Evolutionary conservation across 192 early-diverging fungal species (phyloP), one percentile per base, ranked within the genome.

Genomic region (Gonapodya prolifera): DNA sequence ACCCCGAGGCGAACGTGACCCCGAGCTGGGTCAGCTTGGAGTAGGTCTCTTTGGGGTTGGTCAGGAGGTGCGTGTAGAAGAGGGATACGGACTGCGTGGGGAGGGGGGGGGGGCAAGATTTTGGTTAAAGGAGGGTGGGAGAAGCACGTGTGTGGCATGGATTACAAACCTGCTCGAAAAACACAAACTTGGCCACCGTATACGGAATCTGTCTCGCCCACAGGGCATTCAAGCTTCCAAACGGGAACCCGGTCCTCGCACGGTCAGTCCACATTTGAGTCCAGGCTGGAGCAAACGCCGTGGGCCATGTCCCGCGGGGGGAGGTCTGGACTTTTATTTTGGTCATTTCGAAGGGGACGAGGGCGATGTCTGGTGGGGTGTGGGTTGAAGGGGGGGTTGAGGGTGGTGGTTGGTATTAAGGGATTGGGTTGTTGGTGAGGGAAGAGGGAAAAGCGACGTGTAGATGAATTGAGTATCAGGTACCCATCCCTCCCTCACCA

Each of bases 311-410:
- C 28, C 82, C 83, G 33, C 88, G 87, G 36, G 85, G 78, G 32
- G 91, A 90, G 76, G 92, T 93, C 84, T 94, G 93, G 87, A 93
- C 92, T 80, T 91, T 91, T 76, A 95, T 90, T 86, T 93, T 93
- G 70, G 92, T 84, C 61, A 93, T 91, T 86, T 95, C 93, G 88
- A 89, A 85, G 30, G 93, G 93, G 86, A 92, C 94, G 69, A 95
- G 86, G 75, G 91, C 85, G 33, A 93, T 83, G 82, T 94, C 93
- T 61, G 8, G 8, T 8, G 45, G 45, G 45, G 45, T n/a, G n/a
- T n/a, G n/a, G n/a, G n/a, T n/a, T n/a, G n/a, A n/a, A n/a, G n/a
- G n/a, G n/a, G n/a, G n/a, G n/a, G n/a, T n/a, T n/a, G n/a, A n/a
- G n/a, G n/a, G n/a, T n/a, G n/a, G n/a, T n/a, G n/a, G n/a, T n/a